These are phyloP conservation scores for Ganoderma boninense DNA, from an alignment of 1,284 basidiomycete species.

Conservation along the genomic window DNA sequence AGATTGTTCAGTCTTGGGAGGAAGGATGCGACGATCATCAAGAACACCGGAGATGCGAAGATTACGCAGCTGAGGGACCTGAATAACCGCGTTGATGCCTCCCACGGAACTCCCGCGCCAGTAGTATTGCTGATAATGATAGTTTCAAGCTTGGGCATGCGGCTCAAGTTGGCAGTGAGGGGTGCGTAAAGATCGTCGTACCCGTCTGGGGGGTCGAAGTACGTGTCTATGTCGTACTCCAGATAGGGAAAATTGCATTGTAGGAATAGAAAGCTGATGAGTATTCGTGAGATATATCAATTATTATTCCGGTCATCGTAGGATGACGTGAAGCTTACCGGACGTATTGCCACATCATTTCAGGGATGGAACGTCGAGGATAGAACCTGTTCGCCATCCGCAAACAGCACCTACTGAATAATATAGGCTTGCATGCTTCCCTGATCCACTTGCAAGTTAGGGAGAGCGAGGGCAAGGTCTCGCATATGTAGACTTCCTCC, in stretches of 20 bases:
- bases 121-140: background rate
- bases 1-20: background rate
- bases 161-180: background rate
- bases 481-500: background rate
- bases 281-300: background rate
- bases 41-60: background rate
- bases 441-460: conserved; percentile 1
- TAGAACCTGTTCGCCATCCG: background rate
- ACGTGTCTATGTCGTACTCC: background rate
- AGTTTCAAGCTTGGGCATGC: background rate
- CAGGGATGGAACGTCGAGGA: background rate
- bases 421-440: background rate
- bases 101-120: background rate
- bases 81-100: background rate
- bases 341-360: conserved; percentile 1
- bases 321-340: background rate
- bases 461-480: background rate
- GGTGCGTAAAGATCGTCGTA: background rate
- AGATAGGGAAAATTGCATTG: background rate
- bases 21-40: background rate
- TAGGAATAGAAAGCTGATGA: background rate
- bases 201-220: background rate
- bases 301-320: background rate
- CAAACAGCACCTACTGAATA: background rate
- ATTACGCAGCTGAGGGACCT: background rate